Evolutionary conservation across 2,329 filamentous ascomycete species (phyloP), one percentile per base, ranked within the genome.

Genomic region (Nothophoma quercina): DNA sequence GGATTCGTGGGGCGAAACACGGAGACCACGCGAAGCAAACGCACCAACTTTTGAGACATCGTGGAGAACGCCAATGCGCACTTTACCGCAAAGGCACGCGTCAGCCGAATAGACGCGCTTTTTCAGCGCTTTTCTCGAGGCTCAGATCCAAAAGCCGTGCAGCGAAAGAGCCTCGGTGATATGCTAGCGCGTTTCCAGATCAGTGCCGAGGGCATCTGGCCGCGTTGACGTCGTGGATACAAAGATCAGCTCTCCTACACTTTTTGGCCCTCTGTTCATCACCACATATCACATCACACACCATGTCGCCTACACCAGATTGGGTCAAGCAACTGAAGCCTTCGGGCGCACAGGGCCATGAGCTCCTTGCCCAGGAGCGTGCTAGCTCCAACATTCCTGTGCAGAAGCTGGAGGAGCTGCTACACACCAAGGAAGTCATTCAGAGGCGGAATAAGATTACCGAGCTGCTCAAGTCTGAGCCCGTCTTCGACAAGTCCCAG

Each of bases 401-500:
- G 16, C 82, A 88, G 52, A 83, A 86, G 67, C 79, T 93, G 7
- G 84, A 87, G 38, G 79, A 84, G 43, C 86, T 90, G 64, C 79
- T 93, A 38, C 88, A 89, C 72, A 88, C 87, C 18, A 84, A 85
- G 64, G 81, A 87, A 52, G 79, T 80, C 5, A 78, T 91, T 9
- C 79, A 86, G 50, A 79, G 83, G 34, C 86, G 87, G 64, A 75
- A 82, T 2, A 77, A 77, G 19, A 80, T 93, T 22, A 76, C 91
- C 5, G 75, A 82, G 39, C 80, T 90, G n/a, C 80, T 93, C 5
- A 78, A 86, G 62, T 71, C 80, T 0, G 88, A 93, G 52, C 83
- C 84, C 44, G 81, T 91, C 50, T 92, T 93, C 62, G 87, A 92
- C 75, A 93, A 92, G 77, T 85, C 85, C 3, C 85, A 88, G 59